These are phyloP conservation scores for Berkeleyomyces rouxiae DNA, from an alignment of 2,329 filamentous ascomycete species.

Conservation along the genomic window DNA sequence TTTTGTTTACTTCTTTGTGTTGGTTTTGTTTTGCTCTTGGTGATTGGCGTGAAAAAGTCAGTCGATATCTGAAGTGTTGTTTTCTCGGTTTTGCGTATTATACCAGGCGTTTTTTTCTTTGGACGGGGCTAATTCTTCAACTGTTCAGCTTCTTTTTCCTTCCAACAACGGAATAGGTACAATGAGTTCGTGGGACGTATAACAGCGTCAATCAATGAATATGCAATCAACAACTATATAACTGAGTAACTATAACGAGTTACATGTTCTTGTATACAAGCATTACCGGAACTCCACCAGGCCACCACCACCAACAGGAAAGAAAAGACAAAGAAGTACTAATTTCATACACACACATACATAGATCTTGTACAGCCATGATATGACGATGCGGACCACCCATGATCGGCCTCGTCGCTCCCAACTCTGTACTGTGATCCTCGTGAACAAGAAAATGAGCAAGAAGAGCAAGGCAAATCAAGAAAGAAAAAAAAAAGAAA, in stretches of 20 bases:
- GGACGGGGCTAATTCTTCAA: neutral
- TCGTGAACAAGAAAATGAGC: neutral
- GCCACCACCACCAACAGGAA: too few species aligned
- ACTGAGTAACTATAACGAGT: too few species aligned
- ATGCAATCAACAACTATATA: too few species aligned
- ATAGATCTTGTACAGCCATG: too few species aligned
- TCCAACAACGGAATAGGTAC: neutral
- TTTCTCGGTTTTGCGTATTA: neutral
- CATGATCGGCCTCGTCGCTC: too few species aligned
- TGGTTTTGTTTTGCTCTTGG: neutral
- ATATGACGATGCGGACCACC: neutral
- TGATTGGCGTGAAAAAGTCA: too few species aligned
- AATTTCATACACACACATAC: too few species aligned
- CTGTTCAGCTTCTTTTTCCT: neutral
- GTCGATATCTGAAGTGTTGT: neutral
- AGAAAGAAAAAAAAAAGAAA: neutral
- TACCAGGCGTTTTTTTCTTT: constrained; percentile 4
- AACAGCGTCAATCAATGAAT: too few species aligned
- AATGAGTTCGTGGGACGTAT: neutral
- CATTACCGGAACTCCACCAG: too few species aligned
- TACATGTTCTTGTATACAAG: too few species aligned
- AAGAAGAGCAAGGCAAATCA: neutral
- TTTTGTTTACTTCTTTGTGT: neutral
- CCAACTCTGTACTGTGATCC: neutral
- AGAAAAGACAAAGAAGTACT: too few species aligned